Percentiles rank a stretch among this genome's conserved stretches.
phyloP scores from a whole-genome alignment of 805 yeast genomes.

The Kazachstania martiniae region DNA sequence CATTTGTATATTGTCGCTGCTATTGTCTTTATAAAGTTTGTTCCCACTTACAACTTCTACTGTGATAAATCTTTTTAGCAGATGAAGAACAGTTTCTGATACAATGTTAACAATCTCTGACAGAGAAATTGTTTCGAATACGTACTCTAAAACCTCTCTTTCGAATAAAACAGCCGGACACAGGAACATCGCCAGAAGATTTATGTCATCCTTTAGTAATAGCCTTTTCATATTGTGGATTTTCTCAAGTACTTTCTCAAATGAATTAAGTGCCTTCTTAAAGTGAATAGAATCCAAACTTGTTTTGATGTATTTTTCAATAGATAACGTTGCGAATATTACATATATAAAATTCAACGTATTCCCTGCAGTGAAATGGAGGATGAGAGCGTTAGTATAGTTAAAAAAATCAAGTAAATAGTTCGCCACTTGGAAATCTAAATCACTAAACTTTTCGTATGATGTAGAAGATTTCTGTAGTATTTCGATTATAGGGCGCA shows the following conservation, averaged over 20 bases:
- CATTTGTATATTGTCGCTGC: no score
- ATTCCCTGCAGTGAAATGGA: slow-evolving; percentile 5
- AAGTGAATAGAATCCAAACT: slow-evolving; percentile 4
- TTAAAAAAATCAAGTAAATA: slow-evolving; percentile 3
- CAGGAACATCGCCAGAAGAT: slow-evolving; percentile 9
- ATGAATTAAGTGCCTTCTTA: slow-evolving; percentile 5
- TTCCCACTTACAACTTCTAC: slow-evolving; percentile 2
- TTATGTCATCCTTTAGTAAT: slow-evolving; percentile 8
- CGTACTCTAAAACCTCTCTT: slow-evolving; percentile 9
- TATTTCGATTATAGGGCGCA: slow-evolving; percentile 4
- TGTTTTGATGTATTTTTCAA: slow-evolving; percentile 8
- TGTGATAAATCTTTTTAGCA: slow-evolving; percentile 8
- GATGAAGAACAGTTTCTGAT: slow-evolving; percentile 3
- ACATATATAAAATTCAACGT: slow-evolving; percentile 8
- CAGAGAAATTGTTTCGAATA: slow-evolving; percentile 9
- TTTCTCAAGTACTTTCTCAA: slow-evolving; percentile 4
- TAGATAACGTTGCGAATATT: slow-evolving; percentile 5
- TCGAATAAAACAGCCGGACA: slow-evolving; percentile 13
- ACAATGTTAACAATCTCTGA: slow-evolving; percentile 12
- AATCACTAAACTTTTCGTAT: neutral
- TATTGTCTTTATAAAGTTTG: no score
- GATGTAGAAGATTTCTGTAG: slow-evolving; percentile 1
- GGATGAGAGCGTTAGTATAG: slow-evolving; percentile 7
- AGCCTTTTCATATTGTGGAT: slow-evolving; percentile 2
- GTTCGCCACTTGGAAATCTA: slow-evolving; percentile 5